Base-by-base conservation (phyloP, 352 stramenopile genomes). In the Phytopythium mirpurense region DNA sequence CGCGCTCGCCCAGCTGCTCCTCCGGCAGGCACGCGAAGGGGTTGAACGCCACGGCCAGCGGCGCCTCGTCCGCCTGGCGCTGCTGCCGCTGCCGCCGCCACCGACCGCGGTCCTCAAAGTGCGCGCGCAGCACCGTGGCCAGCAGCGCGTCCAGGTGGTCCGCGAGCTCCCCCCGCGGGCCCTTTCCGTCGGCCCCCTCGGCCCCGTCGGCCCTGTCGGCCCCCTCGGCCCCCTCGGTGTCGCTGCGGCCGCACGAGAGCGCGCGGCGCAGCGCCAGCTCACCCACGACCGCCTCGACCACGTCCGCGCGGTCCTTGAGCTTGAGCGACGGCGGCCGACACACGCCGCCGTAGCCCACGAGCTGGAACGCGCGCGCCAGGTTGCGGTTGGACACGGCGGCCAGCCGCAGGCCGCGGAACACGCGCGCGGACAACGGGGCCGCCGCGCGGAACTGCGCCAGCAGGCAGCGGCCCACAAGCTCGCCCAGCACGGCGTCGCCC, bases 301-400 rank as follows among this genome's bases (percentile, higher is more conserved):
- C 57, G 36, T 92, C 82, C 0, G 82, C 82, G 19, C 77, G 70
- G 29, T 83, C 62, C 53, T 92, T 92, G 42, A 73, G 69, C 56
- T 70, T 83, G 14, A 63, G 47, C 16, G 19, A 26, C 5, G 6
- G 27, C 8, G 11, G 52, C 31, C 62, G 51, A 5, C 60, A 61
- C 1, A 56, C 36, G 1, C 46, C 35, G 19, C 68, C 65, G 63
- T 87, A 90, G 11, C 77, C 77, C 63, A 92, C 74, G 31, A 68
- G 63, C 32, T 90, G 75, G 46, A 74, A 87, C 12, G 86, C 79
- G 11, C 65, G 57, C 21, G 77, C 76, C 47, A 92, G 58, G 59
- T 90, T 92, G 54, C 75, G 62, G 62, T 92, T 92, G 0, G 74
- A 80, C 31, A 92, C 82, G 16, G 83, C 65, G 0, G 61, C 70